phyloP scores from a whole-genome alignment of 73 alveolate genomes.

The Blepharisma japonicum region DNA sequence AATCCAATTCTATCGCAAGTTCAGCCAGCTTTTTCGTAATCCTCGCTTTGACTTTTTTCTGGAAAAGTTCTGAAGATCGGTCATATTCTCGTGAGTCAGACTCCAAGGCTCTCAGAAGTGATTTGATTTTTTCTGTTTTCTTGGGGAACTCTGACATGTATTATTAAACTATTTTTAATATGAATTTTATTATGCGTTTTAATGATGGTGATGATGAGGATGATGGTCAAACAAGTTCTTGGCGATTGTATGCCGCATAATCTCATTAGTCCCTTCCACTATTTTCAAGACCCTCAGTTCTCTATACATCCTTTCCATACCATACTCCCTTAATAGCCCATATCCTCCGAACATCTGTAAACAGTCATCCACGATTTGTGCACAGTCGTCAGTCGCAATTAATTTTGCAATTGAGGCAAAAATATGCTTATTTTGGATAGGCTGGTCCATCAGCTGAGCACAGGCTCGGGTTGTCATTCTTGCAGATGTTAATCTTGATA shows the following conservation, averaged over 20 bases:
- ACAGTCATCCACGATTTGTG: constrained; percentile 66
- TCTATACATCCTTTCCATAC: constrained; percentile 74
- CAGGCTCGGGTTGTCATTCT: constrained; percentile 76
- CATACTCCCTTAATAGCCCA: constrained; percentile 79
- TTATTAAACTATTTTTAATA: too few species aligned
- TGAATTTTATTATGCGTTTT: too few species aligned
- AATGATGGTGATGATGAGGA: too few species aligned
- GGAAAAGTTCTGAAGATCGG: too few species aligned
- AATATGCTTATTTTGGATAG: constrained; percentile 55
- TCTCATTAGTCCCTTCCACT: constrained; percentile 87
- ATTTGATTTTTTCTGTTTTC: too few species aligned
- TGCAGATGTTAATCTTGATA: constrained; percentile 65
- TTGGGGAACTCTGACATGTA: too few species aligned
- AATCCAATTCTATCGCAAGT: too few species aligned
- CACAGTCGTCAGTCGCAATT: constrained; percentile 77
- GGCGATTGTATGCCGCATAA: constrained; percentile 72
- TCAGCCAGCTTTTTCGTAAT: too few species aligned
- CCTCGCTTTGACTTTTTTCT: too few species aligned
- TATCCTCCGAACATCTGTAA: constrained; percentile 87
- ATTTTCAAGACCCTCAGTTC: constrained; percentile 81
- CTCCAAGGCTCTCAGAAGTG: too few species aligned
- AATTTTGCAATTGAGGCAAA: constrained; percentile 86
- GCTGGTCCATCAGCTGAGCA: constrained; percentile 65
- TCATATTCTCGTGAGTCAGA: too few species aligned
- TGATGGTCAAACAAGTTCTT: neutral